Percentiles rank a stretch among this genome's conserved stretches.
Evolutionary conservation across 176 grass and related monocot genomes (phyloP).

Genomic region (Phyllostachys edulis): DNA sequence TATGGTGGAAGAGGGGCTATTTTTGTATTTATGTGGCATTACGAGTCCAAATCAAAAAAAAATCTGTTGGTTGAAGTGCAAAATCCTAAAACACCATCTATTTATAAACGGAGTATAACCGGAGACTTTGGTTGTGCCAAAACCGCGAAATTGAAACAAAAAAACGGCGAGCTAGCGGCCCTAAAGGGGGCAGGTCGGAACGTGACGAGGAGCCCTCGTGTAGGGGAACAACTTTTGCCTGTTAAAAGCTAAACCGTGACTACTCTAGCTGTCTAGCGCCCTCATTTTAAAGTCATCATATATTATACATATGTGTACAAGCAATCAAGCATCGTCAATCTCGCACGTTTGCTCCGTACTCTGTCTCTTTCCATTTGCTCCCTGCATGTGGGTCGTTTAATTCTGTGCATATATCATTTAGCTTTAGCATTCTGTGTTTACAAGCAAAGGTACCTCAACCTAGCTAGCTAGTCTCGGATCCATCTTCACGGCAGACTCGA

Average conservation of each 20-base stretch:
- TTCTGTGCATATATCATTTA: background rate
- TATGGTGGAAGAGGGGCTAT: no score
- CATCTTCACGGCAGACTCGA: background rate
- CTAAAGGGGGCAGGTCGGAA: background rate
- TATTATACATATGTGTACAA: constrained; percentile 1
- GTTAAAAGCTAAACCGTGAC: constrained; percentile 11
- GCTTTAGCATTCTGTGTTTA: background rate
- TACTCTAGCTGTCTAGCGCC: no score
- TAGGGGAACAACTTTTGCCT: background rate
- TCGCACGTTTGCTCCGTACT: constrained; percentile 14
- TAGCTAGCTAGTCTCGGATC: background rate
- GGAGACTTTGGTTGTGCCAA: background rate
- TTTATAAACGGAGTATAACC: no score
- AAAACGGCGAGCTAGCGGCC: background rate
- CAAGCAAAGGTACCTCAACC: constrained; percentile 13
- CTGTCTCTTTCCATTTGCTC: background rate
- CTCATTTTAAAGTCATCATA: background rate
- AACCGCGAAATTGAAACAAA: background rate
- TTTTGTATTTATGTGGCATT: no score
- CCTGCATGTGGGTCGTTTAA: background rate
- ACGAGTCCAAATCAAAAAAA: no score
- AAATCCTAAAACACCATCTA: no score
- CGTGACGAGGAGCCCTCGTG: background rate
- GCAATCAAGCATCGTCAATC: constrained; percentile 12
- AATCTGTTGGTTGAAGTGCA: no score